phyloP scores from a whole-genome alignment of 2,329 filamentous ascomycete species.

The Alternaria triticina region DNA sequence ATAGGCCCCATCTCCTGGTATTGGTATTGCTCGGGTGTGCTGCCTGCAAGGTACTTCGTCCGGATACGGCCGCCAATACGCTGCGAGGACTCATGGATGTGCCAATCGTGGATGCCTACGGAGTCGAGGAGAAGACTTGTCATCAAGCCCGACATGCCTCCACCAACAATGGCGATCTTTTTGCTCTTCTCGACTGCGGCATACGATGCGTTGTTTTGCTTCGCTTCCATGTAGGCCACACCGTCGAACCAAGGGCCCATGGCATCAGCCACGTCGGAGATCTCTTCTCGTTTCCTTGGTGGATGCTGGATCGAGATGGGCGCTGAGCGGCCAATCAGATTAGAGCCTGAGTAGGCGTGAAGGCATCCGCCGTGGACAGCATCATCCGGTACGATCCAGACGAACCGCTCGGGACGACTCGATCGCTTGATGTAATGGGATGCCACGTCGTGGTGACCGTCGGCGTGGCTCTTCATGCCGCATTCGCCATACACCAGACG shows the following conservation, averaged over 20 bases:
- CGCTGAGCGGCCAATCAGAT: conserved; percentile 52
- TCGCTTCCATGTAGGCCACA: conserved; percentile 63
- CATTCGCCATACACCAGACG: conserved; percentile 56
- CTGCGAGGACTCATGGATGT: conserved; percentile 66
- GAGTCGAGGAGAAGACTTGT: conserved; percentile 57
- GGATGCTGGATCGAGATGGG: conserved; percentile 47
- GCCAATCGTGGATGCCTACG: conserved; percentile 65
- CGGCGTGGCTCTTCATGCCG: conserved; percentile 38
- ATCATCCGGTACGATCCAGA: conserved; percentile 56
- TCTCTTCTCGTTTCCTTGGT: conserved; percentile 46
- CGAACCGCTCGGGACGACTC: conserved; percentile 53
- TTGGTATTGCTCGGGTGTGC: conserved; percentile 66
- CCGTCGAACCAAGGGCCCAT: conserved; percentile 72
- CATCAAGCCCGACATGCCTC: conserved; percentile 70
- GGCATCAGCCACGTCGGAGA: conserved; percentile 59
- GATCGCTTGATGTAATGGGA: conserved; percentile 43
- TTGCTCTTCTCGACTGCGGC: conserved; percentile 63
- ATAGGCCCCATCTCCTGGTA: conserved; percentile 74
- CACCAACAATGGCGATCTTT: conserved; percentile 68
- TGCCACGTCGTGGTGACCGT: conserved; percentile 56
- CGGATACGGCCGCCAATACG: conserved; percentile 69
- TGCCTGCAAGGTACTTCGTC: conserved; percentile 67
- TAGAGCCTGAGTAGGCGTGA: conserved; percentile 52
- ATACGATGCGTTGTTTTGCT: conserved; percentile 60
- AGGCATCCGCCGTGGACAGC: conserved; percentile 51